Evolutionary conservation across 306 rosid genomes (phyloP).

Genomic region (Bauhinia variegata): DNA sequence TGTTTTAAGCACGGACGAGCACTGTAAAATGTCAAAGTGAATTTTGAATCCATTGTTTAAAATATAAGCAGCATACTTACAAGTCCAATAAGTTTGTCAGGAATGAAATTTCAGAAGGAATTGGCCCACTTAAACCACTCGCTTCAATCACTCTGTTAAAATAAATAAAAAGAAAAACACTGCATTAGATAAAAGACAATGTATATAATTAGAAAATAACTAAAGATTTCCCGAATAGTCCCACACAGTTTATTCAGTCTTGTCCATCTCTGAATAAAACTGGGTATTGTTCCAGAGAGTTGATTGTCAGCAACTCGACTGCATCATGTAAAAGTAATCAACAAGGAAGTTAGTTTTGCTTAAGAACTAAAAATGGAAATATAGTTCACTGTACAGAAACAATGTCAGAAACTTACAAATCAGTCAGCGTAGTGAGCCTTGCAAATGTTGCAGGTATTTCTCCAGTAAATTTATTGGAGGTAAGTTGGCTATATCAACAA

Average conservation of each 20-base stretch:
- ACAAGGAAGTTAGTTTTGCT: background rate
- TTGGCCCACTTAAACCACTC: conserved; percentile 73
- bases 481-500: conserved; percentile 36
- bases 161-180: conserved; percentile 4
- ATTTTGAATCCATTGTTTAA: background rate
- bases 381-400: background rate
- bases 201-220: background rate
- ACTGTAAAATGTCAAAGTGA: background rate
- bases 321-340: conserved; percentile 7
- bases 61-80: conserved; percentile 48
- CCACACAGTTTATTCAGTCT: conserved; percentile 44
- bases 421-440: conserved; percentile 9
- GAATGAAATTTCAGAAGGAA: conserved; percentile 56
- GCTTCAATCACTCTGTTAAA: conserved; percentile 60
- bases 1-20: background rate
- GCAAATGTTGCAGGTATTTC: conserved; percentile 21
- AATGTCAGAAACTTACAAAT: conserved; percentile 43
- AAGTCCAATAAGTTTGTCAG: conserved; percentile 42
- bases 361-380: background rate
- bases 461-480: conserved; percentile 45
- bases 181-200: background rate
- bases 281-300: conserved; percentile 57
- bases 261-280: conserved; percentile 53
- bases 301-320: conserved; percentile 50
- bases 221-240: background rate